These are phyloP conservation scores for Peniophora sp. DNA, from an alignment of 1,284 basidiomycete genomes.

Conservation along the genomic window DNA sequence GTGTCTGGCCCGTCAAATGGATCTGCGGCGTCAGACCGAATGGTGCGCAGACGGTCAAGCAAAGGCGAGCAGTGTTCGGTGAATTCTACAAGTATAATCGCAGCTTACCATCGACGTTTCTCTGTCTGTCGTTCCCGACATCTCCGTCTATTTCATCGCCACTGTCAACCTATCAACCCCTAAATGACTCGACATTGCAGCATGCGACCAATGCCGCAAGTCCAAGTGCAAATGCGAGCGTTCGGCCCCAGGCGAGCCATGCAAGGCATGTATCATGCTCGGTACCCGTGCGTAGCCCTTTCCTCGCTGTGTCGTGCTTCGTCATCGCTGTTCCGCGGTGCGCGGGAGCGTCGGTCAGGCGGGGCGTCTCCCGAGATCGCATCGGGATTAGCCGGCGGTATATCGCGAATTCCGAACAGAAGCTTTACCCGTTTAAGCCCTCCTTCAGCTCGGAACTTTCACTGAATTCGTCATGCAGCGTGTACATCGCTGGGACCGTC, in stretches of 20 bases:
- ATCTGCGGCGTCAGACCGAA: slow-evolving; percentile 33
- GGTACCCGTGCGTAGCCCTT: slow-evolving; percentile 48
- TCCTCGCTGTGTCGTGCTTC: slow-evolving; percentile 4
- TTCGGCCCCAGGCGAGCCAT: slow-evolving; percentile 42
- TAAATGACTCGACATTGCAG: slow-evolving; percentile 21
- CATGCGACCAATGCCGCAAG: slow-evolving; percentile 78
- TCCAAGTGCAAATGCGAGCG: slow-evolving; percentile 75
- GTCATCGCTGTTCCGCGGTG: background rate
- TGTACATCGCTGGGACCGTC: slow-evolving; percentile 81
- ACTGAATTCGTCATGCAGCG: slow-evolving; percentile 23
- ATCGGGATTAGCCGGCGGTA: no score
- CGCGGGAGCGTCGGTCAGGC: no score
- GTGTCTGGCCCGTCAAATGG: slow-evolving; percentile 11
- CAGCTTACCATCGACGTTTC: background rate
- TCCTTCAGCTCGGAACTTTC: background rate
- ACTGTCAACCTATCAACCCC: background rate
- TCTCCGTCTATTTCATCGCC: background rate
- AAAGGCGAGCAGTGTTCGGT: slow-evolving; percentile 43
- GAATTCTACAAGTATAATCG: no score
- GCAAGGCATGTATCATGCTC: slow-evolving; percentile 67
- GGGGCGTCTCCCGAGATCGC: no score
- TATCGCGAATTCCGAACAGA: no score
- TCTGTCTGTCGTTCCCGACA: no score
- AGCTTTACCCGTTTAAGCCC: background rate
- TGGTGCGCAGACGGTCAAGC: slow-evolving; percentile 55